Evolutionary conservation across 768 basidiomycete genomes (phyloP).

Genomic region (Phanerochaete carnosa): DNA sequence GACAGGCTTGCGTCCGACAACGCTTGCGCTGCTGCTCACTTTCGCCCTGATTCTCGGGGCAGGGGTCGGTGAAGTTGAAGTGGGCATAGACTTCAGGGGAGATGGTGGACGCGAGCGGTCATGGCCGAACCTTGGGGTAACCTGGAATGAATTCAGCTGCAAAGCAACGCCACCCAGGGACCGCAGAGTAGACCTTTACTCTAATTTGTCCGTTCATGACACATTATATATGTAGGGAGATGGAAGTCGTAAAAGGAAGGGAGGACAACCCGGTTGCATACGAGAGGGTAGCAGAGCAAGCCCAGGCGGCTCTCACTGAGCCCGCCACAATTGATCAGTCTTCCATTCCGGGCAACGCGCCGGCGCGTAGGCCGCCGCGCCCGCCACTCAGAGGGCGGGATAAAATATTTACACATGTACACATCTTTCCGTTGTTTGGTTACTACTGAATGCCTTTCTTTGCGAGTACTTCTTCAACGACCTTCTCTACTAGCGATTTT

Average conservation of each 20-base stretch:
- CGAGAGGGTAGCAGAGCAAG: constrained; percentile 7
- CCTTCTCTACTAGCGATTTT: constrained; percentile 48
- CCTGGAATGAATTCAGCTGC: constrained; percentile 32
- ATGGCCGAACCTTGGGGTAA: constrained; percentile 50
- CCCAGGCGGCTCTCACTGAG: constrained; percentile 1
- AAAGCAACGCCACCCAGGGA: constrained; percentile 1
- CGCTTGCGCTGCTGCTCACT: constrained; percentile 50
- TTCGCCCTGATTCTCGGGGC: constrained; percentile 53
- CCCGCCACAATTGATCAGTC: constrained; percentile 5
- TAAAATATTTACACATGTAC: neutral
- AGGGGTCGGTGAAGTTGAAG: constrained; percentile 25
- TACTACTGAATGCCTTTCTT: constrained; percentile 37
- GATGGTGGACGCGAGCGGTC: constrained; percentile 45
- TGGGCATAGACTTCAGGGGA: constrained; percentile 36
- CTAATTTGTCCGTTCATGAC: constrained; percentile 40
- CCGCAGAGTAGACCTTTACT: constrained; percentile 39
- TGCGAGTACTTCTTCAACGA: constrained; percentile 52
- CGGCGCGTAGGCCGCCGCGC: neutral
- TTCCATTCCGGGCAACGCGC: neutral
- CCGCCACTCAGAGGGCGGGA: neutral
- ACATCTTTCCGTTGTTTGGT: neutral
- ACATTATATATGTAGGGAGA: neutral
- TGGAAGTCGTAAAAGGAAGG: neutral
- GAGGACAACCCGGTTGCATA: constrained; percentile 7
- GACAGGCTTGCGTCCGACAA: constrained; percentile 22